Base-by-base conservation (phyloP, 2,329 filamentous ascomycete genomes). In the Penicillium digitatum region DNA sequence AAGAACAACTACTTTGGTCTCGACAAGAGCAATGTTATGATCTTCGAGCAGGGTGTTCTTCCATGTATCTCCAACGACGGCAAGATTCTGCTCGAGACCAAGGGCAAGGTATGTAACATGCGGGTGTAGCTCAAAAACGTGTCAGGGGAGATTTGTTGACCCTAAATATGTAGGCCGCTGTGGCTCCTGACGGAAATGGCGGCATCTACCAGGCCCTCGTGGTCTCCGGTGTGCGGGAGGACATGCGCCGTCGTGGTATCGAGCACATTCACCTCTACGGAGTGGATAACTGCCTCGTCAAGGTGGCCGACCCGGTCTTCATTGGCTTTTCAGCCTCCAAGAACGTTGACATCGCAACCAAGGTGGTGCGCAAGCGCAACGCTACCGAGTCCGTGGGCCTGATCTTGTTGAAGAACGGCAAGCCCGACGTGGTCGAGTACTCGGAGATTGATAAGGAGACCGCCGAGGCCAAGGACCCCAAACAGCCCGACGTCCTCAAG, bases 201-300 rank as follows among this genome's bases (percentile, higher is more conserved):
- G 94, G 94, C 64, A 86, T 99, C 70, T 99, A 99, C 82, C 87
- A 93, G 77, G 94, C 93, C 49, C 83, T 99, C 51, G 80, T 95
- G 62, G 84, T 83, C 56, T 87, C 88, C 16, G 87, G 88, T 52
- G 88, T 95, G 37, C 85, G 96, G 47, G 83, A 85, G 42, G 91
- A 97, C 75, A 94, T 99, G 88, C 83, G 84, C 66, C 86, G 86
- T 76, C 89, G 93, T 54, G 92, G 91, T 47, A 88, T 97, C 70
- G 78, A 96, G 81, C 94, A 99, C 78, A 88, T 99, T 59, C 93
- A 99, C 76, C 88, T 92, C 45, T 97, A 97, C 82, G 96, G 94
- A 70, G 94, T 99, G 43, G 94, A 99, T 79, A 99, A 99, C 81
- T 97, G 93, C 78, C 83, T 99, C n/a, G 93, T 96, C 73, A 93